Base-by-base conservation (phyloP, 83 land plant species). In the Picea abies region DNA sequence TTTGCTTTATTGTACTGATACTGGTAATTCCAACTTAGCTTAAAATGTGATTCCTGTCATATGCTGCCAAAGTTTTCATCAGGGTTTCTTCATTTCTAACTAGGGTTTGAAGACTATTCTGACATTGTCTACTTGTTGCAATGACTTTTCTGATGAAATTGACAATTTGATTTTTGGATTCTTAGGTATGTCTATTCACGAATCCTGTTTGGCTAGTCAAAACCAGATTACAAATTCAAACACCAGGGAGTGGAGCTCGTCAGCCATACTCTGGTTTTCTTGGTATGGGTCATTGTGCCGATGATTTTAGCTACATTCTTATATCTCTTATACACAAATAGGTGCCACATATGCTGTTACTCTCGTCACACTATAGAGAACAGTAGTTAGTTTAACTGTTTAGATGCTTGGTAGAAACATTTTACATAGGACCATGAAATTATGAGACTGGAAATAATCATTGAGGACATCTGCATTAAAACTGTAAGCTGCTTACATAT, bases 181-280 rank as follows among this genome's bases (percentile, higher is more conserved):
- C 58, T 73, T 83, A 96, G 97, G 99, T 96, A 22, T 91, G 86
- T 78, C 90, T 94, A 73, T 82, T 90, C 65, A 96, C 98, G 29
- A 96, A 97, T 87, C 99, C 99, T 26, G 78, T 97, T 71, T 97
- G 97, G 96, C 90, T 97, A 80, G 93, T 95, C 19, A 97, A 97
- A 86, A 97, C 99, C 65, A 89, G 99, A 60, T 80, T 97, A 85
- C 99, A 97, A 84, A 98, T 97, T 88, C 98, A 97, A 81, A 86
- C 87, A 63, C 98, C 98, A 78, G 88, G 82, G 61, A 88, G 87
- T 82, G 90, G 90, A 80, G 69, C 80, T 73, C 91, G 79, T 7
- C 65, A 65, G 63, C 93, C 90, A 49, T 97, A 97, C 86, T 81
- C 87, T 81, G 99, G 99, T 4, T 87, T 97, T 82, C 72, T 88